A percentile compares a stretch with the other conserved stretches of the same genome.
Conservation (phyloP, 495 filamentous ascomycete genomes). For the Hypomontagnella submonticulosa region DNA sequence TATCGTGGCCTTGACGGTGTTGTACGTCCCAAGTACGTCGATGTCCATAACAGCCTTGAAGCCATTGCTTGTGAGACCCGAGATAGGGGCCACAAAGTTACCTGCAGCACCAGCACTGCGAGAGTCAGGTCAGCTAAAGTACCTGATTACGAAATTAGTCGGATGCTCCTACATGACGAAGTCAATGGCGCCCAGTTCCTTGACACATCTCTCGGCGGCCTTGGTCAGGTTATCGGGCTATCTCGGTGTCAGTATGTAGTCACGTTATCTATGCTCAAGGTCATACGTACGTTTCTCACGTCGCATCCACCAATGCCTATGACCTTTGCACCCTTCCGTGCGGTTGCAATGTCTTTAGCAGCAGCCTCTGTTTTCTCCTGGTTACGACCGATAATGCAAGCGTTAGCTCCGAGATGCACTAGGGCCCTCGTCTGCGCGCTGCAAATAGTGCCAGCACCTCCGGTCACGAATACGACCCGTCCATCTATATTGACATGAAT, state of each 20-base stretch:
- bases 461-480: slow-evolving; percentile 95
- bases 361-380: slow-evolving; percentile 85
- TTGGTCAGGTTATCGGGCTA: slow-evolving; percentile 71
- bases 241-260: slow-evolving; percentile 19
- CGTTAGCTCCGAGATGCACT: slow-evolving; percentile 90
- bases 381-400: slow-evolving; percentile 92
- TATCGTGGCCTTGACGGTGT: slow-evolving; percentile 91
- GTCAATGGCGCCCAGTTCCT: slow-evolving; percentile 87
- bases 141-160: neutral
- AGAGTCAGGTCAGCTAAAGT: slow-evolving; percentile 28
- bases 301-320: slow-evolving; percentile 87
- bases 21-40: slow-evolving; percentile 91
- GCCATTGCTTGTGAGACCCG: slow-evolving; percentile 82
- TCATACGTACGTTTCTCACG: slow-evolving; percentile 68
- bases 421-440: slow-evolving; percentile 91
- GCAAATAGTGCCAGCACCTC: slow-evolving; percentile 93
- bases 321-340: slow-evolving; percentile 80
- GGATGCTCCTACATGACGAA: slow-evolving; percentile 82
- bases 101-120: slow-evolving; percentile 90
- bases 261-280: neutral
- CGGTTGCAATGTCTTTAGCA: slow-evolving; percentile 82
- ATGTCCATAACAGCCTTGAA: slow-evolving; percentile 98
- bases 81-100: slow-evolving; percentile 92
- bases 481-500: slow-evolving; percentile 63
- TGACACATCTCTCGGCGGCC: slow-evolving; percentile 80